phyloP scores from a whole-genome alignment of 306 rosid genomes.

The Adenanthera pavonina region DNA sequence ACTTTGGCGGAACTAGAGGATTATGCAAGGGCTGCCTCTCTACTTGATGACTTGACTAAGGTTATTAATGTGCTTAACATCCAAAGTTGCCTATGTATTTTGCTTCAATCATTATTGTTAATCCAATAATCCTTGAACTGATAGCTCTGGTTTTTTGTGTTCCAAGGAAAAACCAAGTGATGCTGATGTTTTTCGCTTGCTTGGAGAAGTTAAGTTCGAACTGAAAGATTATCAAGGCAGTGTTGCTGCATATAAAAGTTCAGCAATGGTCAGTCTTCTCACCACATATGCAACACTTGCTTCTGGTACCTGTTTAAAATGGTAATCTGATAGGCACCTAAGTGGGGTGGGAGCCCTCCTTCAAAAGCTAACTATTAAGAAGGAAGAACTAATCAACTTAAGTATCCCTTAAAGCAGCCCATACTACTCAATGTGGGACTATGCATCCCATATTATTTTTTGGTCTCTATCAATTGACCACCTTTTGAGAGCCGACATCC shows the following conservation, averaged over 20 bases:
- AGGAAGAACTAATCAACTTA: not conserved
- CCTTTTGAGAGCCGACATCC: not conserved
- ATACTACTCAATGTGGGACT: not conserved
- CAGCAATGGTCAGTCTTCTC: conserved; percentile 68
- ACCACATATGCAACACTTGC: conserved; percentile 33
- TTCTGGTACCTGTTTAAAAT: conserved; percentile 20
- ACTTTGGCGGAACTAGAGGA: conserved; percentile 86
- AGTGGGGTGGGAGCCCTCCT: not conserved
- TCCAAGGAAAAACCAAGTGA: conserved; percentile 75
- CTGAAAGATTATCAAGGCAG: conserved; percentile 88
- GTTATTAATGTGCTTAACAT: conserved; percentile 43
- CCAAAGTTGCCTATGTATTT: not conserved
- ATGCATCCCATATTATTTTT: not conserved
- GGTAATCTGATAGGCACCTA: not conserved
- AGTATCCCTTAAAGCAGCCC: not conserved
- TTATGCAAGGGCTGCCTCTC: conserved; percentile 71
- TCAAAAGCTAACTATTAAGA: not conserved
- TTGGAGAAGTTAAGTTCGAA: conserved; percentile 84
- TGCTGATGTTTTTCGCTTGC: conserved; percentile 86
- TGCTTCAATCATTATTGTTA: conserved; percentile 28
- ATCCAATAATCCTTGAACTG: conserved; percentile 10
- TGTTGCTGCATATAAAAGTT: conserved; percentile 72
- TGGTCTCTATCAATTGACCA: not conserved
- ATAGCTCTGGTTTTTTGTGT: conserved; percentile 22
- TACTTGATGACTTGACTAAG: conserved; percentile 85